Percentiles rank a stretch among this genome's conserved stretches.
These are phyloP conservation scores for Salix koriyanagi DNA, from an alignment of 345 rosid genomes.

Conservation along the genomic window DNA sequence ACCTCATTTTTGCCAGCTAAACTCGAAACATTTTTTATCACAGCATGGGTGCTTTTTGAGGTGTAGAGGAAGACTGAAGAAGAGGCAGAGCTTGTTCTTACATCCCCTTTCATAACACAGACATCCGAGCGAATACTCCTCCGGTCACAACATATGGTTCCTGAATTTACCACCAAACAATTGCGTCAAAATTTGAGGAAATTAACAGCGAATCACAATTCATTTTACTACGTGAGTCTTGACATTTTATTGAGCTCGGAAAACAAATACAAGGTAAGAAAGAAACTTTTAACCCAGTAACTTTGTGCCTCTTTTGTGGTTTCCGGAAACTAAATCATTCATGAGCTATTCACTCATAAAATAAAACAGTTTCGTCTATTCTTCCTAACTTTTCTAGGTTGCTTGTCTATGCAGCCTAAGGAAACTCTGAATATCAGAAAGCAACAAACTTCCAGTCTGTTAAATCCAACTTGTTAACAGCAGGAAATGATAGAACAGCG, in stretches of 20 bases:
- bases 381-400: background rate
- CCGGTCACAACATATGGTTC: conserved; percentile 73
- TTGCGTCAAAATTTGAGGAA: background rate
- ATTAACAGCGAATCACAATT: background rate
- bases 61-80: conserved; percentile 58
- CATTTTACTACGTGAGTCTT: background rate
- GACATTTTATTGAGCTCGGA: background rate
- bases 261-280: background rate
- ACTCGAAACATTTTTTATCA: conserved; percentile 16
- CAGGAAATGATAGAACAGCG: background rate
- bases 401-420: background rate
- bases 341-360: background rate
- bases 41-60: conserved; percentile 15
- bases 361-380: background rate
- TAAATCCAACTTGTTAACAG: background rate
- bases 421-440: background rate
- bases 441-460: background rate
- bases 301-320: background rate
- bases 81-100: conserved; percentile 58
- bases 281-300: background rate
- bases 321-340: background rate
- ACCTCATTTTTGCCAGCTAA: conserved; percentile 7
- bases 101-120: conserved; percentile 75
- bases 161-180: conserved; percentile 36
- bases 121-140: conserved; percentile 57